These are phyloP conservation scores for Termitomyces sp. DNA, from an alignment of 768 basidiomycete species.

Conservation along the genomic window DNA sequence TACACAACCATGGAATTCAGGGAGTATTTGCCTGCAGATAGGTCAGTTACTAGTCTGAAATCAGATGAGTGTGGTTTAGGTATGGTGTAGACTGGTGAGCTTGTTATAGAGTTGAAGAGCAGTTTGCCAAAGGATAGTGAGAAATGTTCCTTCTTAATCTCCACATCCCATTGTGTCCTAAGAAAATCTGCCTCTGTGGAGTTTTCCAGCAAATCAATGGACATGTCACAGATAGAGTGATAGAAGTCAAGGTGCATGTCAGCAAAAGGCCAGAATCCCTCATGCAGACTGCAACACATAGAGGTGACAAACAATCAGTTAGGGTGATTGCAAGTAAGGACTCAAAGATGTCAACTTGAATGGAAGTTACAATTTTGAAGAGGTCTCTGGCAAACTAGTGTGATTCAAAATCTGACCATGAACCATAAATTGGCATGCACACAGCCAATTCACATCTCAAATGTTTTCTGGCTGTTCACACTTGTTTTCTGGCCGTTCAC, in stretches of 20 bases:
- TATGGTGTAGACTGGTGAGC: neutral
- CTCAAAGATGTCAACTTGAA: neutral
- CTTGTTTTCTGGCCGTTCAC: no score
- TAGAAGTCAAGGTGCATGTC: neutral
- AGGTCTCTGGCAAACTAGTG: no score
- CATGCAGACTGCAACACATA: neutral
- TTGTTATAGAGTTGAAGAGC: neutral
- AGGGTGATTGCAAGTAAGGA: neutral
- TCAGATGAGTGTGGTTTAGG: no score
- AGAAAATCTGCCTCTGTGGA: neutral
- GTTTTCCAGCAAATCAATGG: neutral
- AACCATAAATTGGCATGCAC: no score
- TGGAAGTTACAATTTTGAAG: neutral
- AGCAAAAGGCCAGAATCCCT: neutral
- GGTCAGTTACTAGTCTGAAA: no score
- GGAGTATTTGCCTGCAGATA: no score
- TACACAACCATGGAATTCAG: no score
- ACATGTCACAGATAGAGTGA: neutral
- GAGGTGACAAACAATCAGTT: neutral
- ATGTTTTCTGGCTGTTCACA: no score
- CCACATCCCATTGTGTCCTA: neutral
- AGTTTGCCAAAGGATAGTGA: neutral
- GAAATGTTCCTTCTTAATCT: neutral
- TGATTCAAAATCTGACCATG: no score
- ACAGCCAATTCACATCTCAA: no score